Evolutionary conservation across 2,329 filamentous ascomycete genomes (phyloP), one percentile per base, ranked within the genome.

Genomic region (Aspergillus felis): DNA sequence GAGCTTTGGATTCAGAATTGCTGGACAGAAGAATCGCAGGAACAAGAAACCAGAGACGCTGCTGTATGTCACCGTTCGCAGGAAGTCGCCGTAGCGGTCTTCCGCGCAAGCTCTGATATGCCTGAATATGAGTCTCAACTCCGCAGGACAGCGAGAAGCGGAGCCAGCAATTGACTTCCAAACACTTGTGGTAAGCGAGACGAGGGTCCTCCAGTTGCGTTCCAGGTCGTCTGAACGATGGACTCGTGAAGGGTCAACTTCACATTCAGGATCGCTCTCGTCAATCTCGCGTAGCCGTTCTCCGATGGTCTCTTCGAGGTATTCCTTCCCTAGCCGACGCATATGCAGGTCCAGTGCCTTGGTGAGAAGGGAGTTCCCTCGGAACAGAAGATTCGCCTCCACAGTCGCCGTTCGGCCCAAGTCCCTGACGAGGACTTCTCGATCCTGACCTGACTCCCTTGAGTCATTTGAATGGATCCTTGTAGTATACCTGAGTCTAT

Each of bases 21-120:
- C 92, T 3, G 93, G 93, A 69, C 92, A 96, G 68, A 97, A 94
- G 79, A 97, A 97, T 4, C 93, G 88, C 59, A 97, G 81, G 72
- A 97, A 97, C 12, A 97, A 77, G 69, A 97, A 97, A 0, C 93
- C 93, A 48, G 92, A 96, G 1, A 97, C 92, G 70, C 92, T 96
- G 53, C 92, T 97, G 71, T 96, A 97, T 49, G 88, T 86, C 41
- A 96, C 92, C 1, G 90, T 93, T 28, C 92, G 87, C 46, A 96
- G 79, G 67, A 95, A 97, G 71, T 96, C 91, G 28, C 93, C 93
- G 71, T 96, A 97, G 20, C 92, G 88, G 71, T 97, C 92, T 66
- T 97, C 93, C 17, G 93, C 92, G 57, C 95, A 95, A 7, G 92
- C 91, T 54, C 91, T 85, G 53, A 97, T 90, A 66, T 96, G 96